Percentiles rank a stretch among this genome's conserved stretches.
Evolutionary conservation across 129 eudicot genomes (phyloP).

Genomic region (Artemisia argyi): DNA sequence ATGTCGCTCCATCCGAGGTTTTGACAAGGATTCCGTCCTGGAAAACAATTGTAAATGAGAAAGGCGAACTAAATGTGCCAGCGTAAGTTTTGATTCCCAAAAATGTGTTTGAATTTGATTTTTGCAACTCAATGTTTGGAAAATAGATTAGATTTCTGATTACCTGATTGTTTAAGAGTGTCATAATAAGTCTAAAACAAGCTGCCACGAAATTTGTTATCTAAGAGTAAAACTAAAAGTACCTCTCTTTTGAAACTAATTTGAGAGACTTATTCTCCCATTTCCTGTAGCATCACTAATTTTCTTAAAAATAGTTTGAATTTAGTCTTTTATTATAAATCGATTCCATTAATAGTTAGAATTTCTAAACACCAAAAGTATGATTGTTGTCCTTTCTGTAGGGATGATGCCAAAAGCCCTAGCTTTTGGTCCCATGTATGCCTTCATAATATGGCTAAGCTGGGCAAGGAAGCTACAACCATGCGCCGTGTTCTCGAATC

Average conservation of each 20-base stretch:
- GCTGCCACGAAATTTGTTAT: neutral
- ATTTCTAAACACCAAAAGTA: neutral
- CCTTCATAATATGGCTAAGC: constrained; percentile 84
- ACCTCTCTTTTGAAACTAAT: neutral
- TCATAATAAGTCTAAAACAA: neutral
- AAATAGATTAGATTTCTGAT: too few species aligned
- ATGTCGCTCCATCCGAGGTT: constrained; percentile 41
- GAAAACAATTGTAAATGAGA: constrained; percentile 69
- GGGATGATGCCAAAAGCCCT: constrained; percentile 78
- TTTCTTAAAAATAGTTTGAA: neutral
- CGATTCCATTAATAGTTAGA: neutral
- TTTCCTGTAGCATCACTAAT: neutral
- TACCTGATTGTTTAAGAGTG: neutral
- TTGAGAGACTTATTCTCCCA: neutral
- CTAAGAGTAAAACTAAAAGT: neutral
- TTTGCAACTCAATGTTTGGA: neutral
- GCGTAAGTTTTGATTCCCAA: constrained; percentile 40
- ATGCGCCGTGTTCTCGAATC: constrained; percentile 93
- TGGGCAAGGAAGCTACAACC: constrained; percentile 88
- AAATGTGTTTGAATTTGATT: neutral
- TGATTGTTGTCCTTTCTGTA: constrained; percentile 33
- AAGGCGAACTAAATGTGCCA: constrained; percentile 73
- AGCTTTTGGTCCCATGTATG: constrained; percentile 92
- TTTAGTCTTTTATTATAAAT: neutral
- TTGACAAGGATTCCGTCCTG: constrained; percentile 68